A percentile compares a stretch with the other conserved stretches of the same genome.
Evolutionary conservation across 371 early-diverging fungal species (phyloP).

Genomic region (Syncephalastrum racemosum): DNA sequence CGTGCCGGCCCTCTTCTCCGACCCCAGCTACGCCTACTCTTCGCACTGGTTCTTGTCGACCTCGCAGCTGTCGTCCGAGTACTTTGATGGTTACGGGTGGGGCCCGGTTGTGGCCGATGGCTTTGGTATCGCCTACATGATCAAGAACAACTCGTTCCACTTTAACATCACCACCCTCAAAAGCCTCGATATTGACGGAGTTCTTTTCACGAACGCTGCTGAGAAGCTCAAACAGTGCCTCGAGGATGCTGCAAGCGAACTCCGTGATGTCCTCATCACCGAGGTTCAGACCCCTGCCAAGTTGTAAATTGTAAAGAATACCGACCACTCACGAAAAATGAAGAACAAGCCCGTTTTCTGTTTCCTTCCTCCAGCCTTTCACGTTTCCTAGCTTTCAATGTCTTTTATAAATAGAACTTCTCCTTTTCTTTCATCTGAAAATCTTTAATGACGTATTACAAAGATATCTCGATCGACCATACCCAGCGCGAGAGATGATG

Average conservation of each 20-base stretch:
- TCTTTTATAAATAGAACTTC: no score
- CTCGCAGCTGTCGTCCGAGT: slow-evolving; percentile 87
- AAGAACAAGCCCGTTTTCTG: no score
- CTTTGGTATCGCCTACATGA: slow-evolving; percentile 93
- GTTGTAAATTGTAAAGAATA: slow-evolving; percentile 25
- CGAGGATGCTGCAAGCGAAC: slow-evolving; percentile 70
- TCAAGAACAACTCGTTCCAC: slow-evolving; percentile 79
- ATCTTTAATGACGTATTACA: no score
- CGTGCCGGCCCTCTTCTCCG: slow-evolving; percentile 81
- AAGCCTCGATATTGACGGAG: slow-evolving; percentile 49
- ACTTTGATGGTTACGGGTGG: slow-evolving; percentile 94
- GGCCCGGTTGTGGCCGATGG: slow-evolving; percentile 96
- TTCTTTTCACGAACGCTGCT: slow-evolving; percentile 41
- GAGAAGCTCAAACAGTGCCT: slow-evolving; percentile 56
- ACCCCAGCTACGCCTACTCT: slow-evolving; percentile 80
- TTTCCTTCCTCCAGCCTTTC: no score
- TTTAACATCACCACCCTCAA: slow-evolving; percentile 82
- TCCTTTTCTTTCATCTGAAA: no score
- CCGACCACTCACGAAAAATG: no score
- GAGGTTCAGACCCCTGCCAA: slow-evolving; percentile 48
- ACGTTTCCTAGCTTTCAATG: no score
- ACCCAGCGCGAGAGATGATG: no score
- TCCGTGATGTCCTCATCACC: slow-evolving; percentile 66
- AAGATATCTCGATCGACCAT: no score
- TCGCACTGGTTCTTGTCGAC: slow-evolving; percentile 93